phyloP scores from a whole-genome alignment of 176 grass and related monocot species.

The Aegilops tauschii region DNA sequence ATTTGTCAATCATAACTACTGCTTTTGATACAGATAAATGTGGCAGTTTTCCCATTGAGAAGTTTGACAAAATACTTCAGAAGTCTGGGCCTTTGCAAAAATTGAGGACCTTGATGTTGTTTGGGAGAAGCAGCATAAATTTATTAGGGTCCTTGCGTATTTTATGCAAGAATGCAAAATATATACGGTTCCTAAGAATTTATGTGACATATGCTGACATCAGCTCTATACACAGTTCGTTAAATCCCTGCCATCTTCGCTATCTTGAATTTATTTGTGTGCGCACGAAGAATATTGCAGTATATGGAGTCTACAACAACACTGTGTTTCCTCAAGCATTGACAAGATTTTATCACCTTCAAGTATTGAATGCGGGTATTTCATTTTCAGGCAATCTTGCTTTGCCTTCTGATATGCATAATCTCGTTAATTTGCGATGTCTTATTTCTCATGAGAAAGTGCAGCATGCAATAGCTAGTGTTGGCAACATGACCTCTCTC shows the following conservation, averaged over 20 bases:
- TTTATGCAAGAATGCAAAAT: background rate
- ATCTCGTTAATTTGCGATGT: too few species aligned
- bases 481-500: too few species aligned
- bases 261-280: background rate
- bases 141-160: background rate
- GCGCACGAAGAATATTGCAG: too few species aligned
- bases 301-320: too few species aligned
- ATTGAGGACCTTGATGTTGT: conserved; percentile 28
- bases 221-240: background rate
- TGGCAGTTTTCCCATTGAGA: background rate
- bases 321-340: too few species aligned
- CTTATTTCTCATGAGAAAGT: too few species aligned
- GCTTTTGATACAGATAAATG: background rate
- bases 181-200: background rate
- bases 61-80: background rate
- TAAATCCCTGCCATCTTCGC: background rate
- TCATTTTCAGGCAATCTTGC: too few species aligned
- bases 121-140: background rate
- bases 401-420: too few species aligned
- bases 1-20: conserved; percentile 25
- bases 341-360: too few species aligned
- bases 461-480: too few species aligned
- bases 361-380: too few species aligned
- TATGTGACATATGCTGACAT: background rate
- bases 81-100: background rate